These are phyloP conservation scores for Yamadazyma atmosphaerica DNA, from an alignment of 1,139 yeast species.

Conservation along the genomic window DNA sequence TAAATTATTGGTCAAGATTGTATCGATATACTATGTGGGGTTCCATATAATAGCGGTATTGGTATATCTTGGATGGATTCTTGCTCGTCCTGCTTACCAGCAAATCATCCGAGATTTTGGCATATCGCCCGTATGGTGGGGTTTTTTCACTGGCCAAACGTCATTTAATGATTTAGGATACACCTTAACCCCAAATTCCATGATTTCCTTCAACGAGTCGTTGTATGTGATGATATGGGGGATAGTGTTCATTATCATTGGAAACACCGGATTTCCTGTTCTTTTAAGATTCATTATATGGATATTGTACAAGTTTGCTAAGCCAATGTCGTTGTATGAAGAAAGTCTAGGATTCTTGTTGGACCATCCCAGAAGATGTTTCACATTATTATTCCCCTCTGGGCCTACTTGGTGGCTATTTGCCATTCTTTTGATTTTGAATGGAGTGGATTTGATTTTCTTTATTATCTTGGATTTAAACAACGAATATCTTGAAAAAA, in stretches of 20 bases:
- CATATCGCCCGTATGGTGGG: conserved; percentile 87
- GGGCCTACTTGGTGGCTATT: conserved; percentile 96
- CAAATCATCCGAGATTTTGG: conserved; percentile 52
- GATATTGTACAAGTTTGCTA: conserved; percentile 68
- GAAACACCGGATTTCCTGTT: conserved; percentile 93
- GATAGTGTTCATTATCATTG: conserved; percentile 75
- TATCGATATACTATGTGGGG: conserved; percentile 70
- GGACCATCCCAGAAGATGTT: conserved; percentile 97
- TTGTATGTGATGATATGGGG: conserved; percentile 64
- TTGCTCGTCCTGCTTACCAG: conserved; percentile 41
- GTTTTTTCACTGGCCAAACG: conserved; percentile 74
- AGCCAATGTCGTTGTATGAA: conserved; percentile 59
- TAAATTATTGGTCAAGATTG: conserved; percentile 68
- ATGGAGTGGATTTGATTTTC: conserved; percentile 74
- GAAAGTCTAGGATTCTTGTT: conserved; percentile 85
- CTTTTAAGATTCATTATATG: conserved; percentile 78
- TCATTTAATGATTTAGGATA: conserved; percentile 83
- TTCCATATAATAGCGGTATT: conserved; percentile 64
- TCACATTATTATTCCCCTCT: conserved; percentile 86
- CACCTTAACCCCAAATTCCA: conserved; percentile 77
- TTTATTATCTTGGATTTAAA: conserved; percentile 77
- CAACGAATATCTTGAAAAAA: conserved; percentile 43
- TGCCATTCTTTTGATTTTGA: conserved; percentile 67
- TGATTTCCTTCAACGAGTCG: conserved; percentile 62
- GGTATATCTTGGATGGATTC: conserved; percentile 69